phyloP scores from a whole-genome alignment of 2,329 filamentous ascomycete genomes.

The Exophiala oligosperma region DNA sequence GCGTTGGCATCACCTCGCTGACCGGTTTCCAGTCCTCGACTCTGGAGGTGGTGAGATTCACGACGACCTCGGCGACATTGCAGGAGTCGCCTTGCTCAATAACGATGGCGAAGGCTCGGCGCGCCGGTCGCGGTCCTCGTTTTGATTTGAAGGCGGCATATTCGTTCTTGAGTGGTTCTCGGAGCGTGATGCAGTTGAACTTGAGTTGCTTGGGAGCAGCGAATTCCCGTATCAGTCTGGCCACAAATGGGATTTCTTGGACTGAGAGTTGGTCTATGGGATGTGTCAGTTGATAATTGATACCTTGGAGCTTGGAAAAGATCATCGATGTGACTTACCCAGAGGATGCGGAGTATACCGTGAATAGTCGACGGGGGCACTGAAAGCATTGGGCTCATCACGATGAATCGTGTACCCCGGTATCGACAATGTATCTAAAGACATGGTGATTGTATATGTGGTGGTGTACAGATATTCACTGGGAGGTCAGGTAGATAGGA shows the following conservation, averaged over 20 bases:
- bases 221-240: slow-evolving; percentile 3
- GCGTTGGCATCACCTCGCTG: slow-evolving; percentile 79
- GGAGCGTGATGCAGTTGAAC: slow-evolving; percentile 36
- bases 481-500: neutral
- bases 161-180: slow-evolving; percentile 2
- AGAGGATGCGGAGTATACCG: slow-evolving; percentile 17
- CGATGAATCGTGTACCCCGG: slow-evolving; percentile 23
- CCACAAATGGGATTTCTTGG: slow-evolving; percentile 1
- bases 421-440: slow-evolving; percentile 24
- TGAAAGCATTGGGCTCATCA: slow-evolving; percentile 10
- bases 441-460: slow-evolving; percentile 12
- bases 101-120: slow-evolving; percentile 49
- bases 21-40: slow-evolving; percentile 74
- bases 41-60: slow-evolving; percentile 67
- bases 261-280: slow-evolving; percentile 3
- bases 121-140: slow-evolving; percentile 33
- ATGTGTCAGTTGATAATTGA: neutral
- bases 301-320: neutral
- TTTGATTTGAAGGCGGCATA: slow-evolving; percentile 22
- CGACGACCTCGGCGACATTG: slow-evolving; percentile 78
- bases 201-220: slow-evolving; percentile 34
- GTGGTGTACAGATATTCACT: neutral
- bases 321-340: slow-evolving; percentile 8
- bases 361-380: slow-evolving; percentile 11
- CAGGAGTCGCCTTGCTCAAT: slow-evolving; percentile 43